These are phyloP conservation scores for Carex parvula DNA, from an alignment of 176 grass and related monocot species.

Conservation along the genomic window DNA sequence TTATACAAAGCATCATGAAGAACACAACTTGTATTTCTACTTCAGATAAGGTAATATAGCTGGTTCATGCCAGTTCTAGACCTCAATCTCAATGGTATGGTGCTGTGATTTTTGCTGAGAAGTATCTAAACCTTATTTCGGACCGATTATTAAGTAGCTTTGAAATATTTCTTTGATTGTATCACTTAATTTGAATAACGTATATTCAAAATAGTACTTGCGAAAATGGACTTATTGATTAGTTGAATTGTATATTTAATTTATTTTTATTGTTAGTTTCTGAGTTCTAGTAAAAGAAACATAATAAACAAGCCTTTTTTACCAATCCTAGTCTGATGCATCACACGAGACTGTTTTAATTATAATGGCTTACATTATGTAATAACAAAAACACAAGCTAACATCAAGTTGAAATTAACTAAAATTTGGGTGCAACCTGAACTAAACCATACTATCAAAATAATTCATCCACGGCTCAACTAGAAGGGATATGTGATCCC, in stretches of 20 bases:
- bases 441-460: constrained; percentile 2
- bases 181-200: not conserved
- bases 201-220: not conserved
- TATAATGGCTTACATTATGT: not conserved
- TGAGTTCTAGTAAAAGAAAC: not conserved
- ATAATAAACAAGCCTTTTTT: not conserved
- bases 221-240: not conserved
- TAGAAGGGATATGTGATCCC: not conserved
- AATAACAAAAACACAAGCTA: not conserved
- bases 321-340: not conserved
- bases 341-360: not conserved
- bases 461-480: not conserved
- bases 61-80: not conserved
- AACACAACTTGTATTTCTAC: constrained; percentile 86
- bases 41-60: constrained; percentile 74
- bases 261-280: not conserved
- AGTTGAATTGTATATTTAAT: not conserved
- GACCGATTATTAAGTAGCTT: not conserved
- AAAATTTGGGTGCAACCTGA: not conserved
- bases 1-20: constrained; percentile 99
- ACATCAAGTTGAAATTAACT: constrained; percentile 4
- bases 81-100: not conserved
- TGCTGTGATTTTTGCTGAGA: not conserved
- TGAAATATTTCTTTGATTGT: not conserved
- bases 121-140: not conserved